Base-by-base conservation (phyloP, 805 yeast species). In the Myxozyma kluyveri region DNA sequence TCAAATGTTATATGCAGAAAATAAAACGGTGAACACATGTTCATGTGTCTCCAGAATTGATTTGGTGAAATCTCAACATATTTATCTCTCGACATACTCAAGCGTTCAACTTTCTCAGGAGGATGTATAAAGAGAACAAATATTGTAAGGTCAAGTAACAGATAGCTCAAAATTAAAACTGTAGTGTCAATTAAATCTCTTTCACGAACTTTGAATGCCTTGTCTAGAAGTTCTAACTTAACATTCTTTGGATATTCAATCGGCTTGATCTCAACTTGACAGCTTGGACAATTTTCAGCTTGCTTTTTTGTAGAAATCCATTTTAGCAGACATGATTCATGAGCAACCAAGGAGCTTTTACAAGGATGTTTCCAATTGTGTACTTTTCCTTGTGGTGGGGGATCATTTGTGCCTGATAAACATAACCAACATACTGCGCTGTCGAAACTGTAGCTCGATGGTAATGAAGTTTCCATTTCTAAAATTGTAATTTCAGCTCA, bases 311-410 rank as follows among this genome's bases (percentile, higher is more conserved):
- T 52, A 17, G 40, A 50, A 47, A 45, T 52, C 78, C 78, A 76
- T 10, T 69, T 68, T 9, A 72, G 60, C 33, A 77, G 64, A 48
- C 81, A 77, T 42, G 63, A 63, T 40, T 75, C 69, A 59, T 77
- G 81, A 3, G 78, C 80, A 9, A 67, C 59, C 24, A 77, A 59
- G 3, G 74, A 72, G 61, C 81, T 77, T 17, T 62, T 52, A 51
- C 80, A 76, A 1, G 78, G 78, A 19, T 67, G 68, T 17, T 73
- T 67, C 78, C 78, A 75, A 45, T 68, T 72, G 23, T 67, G 65
- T 1, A 70, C 65, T 39, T n/a, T n/a, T n/a, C 60, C 63, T 19
- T 52, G 53, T 3, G 69, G 67, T 3, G 69, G 61, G 37, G 62
- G 61, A 57, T 73, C 68, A 54, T 63, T 40, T 58, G 67, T 61